phyloP scores from a whole-genome alignment of 2,329 filamentous ascomycete species.

The Colletotrichum sp. region DNA sequence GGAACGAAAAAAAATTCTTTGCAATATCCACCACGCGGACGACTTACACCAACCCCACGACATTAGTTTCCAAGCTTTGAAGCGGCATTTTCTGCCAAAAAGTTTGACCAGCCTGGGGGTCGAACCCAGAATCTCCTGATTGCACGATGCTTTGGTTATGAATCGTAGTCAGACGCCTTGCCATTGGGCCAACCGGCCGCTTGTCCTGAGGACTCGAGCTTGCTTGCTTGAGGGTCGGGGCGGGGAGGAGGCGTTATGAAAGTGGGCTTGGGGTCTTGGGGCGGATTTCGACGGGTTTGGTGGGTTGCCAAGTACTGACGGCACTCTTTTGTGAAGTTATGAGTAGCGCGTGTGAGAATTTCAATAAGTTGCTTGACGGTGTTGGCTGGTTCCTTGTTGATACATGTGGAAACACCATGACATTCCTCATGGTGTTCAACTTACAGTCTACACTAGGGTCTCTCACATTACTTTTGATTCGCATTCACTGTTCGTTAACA shows the following conservation, averaged over 20 bases:
- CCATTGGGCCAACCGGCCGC: slow-evolving; percentile 37
- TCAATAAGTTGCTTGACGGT: neutral
- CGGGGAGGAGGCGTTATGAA: neutral
- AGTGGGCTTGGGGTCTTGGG: neutral
- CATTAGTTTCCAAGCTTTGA: neutral
- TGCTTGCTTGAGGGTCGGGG: neutral
- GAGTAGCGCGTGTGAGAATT: neutral
- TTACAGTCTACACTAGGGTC: neutral
- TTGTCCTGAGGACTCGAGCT: neutral
- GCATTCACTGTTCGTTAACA: fast-evolving
- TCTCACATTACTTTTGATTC: fast-evolving
- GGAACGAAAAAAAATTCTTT: neutral
- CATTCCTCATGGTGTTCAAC: neutral
- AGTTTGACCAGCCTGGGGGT: slow-evolving; percentile 19
- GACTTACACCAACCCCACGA: neutral
- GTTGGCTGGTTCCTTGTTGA: neutral
- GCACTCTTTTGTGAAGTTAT: neutral
- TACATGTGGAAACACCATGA: neutral
- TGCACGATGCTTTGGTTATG: neutral
- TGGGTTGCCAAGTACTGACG: neutral
- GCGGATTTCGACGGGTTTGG: neutral
- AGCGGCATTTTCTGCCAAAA: neutral
- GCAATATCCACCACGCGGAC: neutral
- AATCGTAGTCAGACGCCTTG: slow-evolving; percentile 49
- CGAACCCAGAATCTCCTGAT: slow-evolving; percentile 22